Evolutionary conservation across 2,329 filamentous ascomycete genomes (phyloP), one percentile per base, ranked within the genome.

Genomic region (Blastomyces emzantsi): DNA sequence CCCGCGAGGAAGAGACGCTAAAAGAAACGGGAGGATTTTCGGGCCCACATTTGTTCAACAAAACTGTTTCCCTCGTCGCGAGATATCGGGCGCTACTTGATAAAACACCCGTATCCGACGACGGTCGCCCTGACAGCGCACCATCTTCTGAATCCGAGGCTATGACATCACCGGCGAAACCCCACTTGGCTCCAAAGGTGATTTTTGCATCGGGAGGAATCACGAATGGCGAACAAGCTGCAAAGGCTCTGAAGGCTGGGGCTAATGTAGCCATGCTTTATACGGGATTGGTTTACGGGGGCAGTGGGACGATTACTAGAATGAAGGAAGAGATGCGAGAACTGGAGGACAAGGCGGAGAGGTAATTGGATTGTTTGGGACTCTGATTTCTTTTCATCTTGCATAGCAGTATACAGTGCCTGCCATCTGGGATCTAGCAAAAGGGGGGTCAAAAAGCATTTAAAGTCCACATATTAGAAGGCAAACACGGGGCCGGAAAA

Each of bases 191-290:
- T n/a, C 72, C 70, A 56, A 96, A 96, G 77, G 87, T 92, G 61
- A 89, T 99, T 65, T 97, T 97, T 73, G 93, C 93, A 0, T 94
- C 91, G 0, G 94, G 94, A 0, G 94, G 94, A 22, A 93, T 99
- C 72, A 94, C 89, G 1, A 93, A 88, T 67, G 94, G 94, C 4
- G 83, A 88, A 67, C 88, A 97, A 77, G 95, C 91, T 9, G 79
- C 90, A 17, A 82, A 90, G 76, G 85, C 93, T 7, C 81, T 97
- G 59, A 90, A 95, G 68, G 92, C 92, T 0, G 94, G 94, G 9
- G 94, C 94, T 0, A 93, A 88, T 69, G 87, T 95, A 17, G 92
- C 91, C 1, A 94, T 96, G 86, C 82, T 96, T 61, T 97, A 97
- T 75, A 99, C 94, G 0, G 89, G 85, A 4, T 75, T 89, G 69